Evolutionary conservation across 331 rosid genomes (phyloP).

Genomic region (Rosa hybrid): DNA sequence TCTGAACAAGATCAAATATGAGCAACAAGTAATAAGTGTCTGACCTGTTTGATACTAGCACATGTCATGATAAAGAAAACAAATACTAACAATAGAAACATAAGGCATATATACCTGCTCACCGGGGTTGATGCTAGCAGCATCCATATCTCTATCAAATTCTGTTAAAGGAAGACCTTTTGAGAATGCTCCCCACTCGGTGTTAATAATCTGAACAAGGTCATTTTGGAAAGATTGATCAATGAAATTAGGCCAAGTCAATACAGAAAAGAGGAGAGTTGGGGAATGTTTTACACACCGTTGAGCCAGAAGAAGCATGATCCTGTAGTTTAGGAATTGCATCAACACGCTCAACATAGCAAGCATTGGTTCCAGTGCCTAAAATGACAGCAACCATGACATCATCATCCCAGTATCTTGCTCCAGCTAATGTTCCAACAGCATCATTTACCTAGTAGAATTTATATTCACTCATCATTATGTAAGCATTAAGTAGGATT

Average conservation of each 20-base stretch:
- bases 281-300: constrained; percentile 42
- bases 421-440: constrained; percentile 94
- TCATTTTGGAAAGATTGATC: constrained; percentile 20
- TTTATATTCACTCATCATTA: not conserved
- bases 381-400: constrained; percentile 86
- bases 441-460: constrained; percentile 71
- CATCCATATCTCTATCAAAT: constrained; percentile 88
- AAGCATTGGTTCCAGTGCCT: constrained; percentile 98
- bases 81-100: constrained; percentile 9
- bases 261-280: constrained; percentile 19
- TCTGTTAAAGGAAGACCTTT: constrained; percentile 74
- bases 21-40: constrained; percentile 2
- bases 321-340: constrained; percentile 71
- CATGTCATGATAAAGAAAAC: not conserved
- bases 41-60: not conserved
- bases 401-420: constrained; percentile 82
- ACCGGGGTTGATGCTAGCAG: constrained; percentile 87
- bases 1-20: constrained; percentile 41
- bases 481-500: not conserved
- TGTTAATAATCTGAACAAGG: constrained; percentile 69
- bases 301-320: constrained; percentile 57
- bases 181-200: constrained; percentile 95
- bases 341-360: constrained; percentile 70
- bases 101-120: constrained; percentile 67
- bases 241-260: constrained; percentile 4